These are phyloP conservation scores for Cyberlindnera nakhonratchasimensis DNA, from an alignment of 805 yeast genomes.

Conservation along the genomic window DNA sequence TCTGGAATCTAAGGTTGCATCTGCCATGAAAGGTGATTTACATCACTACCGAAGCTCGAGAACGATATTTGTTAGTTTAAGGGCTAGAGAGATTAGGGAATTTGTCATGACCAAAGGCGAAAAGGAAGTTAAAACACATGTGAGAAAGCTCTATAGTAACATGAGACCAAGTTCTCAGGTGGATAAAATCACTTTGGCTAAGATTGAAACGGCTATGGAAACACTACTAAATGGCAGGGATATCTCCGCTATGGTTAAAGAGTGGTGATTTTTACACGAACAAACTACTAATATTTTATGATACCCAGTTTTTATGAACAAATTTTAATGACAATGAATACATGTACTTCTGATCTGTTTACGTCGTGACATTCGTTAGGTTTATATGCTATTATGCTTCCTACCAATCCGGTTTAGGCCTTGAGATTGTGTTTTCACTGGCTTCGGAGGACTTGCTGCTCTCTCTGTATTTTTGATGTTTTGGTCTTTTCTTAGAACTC, in stretches of 20 bases:
- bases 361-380: neutral
- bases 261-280: constrained; percentile 7
- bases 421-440: too few relatives aligned
- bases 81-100: constrained; percentile 38
- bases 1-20: constrained; percentile 44
- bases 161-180: constrained; percentile 10
- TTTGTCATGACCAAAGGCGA: constrained; percentile 17
- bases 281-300: neutral
- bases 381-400: neutral
- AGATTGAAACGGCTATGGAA: constrained; percentile 16
- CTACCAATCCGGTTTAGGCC: neutral
- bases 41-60: constrained; percentile 19
- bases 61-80: constrained; percentile 33
- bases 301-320: neutral
- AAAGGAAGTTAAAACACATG: constrained; percentile 10
- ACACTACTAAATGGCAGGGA: constrained; percentile 8
- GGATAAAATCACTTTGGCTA: constrained; percentile 8
- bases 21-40: constrained; percentile 52
- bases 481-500: neutral
- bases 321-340: neutral
- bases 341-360: neutral
- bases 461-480: neutral
- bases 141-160: constrained; percentile 14
- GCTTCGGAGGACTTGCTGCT: too few relatives aligned
- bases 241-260: constrained; percentile 5